These are phyloP conservation scores for Lachnellula hyalina DNA, from an alignment of 2,329 filamentous ascomycete species.

Conservation along the genomic window DNA sequence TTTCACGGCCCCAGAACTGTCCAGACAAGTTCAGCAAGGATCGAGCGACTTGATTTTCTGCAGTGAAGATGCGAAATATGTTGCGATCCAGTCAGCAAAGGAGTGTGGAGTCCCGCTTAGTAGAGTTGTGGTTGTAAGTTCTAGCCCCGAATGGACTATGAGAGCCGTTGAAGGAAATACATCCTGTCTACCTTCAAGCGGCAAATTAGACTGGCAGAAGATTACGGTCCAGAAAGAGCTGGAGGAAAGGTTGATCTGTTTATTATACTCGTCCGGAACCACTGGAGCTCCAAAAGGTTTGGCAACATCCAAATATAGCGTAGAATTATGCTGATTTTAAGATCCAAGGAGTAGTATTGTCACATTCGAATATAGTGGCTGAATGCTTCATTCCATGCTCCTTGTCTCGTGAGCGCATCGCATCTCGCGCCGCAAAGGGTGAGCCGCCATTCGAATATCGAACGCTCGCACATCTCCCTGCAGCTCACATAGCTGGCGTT, in stretches of 20 bases:
- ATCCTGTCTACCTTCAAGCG: constrained; percentile 31
- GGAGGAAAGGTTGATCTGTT: constrained; percentile 51
- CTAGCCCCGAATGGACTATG: constrained; percentile 31
- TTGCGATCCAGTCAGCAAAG: constrained; percentile 45
- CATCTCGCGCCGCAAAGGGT: constrained; percentile 6
- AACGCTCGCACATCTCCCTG: constrained; percentile 41
- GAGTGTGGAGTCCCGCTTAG: constrained; percentile 39
- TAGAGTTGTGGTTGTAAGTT: constrained; percentile 48
- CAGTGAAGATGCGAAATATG: constrained; percentile 43
- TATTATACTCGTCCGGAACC: constrained; percentile 77
- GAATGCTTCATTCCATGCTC: constrained; percentile 33
- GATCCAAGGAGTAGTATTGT: constrained; percentile 33
- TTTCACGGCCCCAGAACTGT: constrained; percentile 46
- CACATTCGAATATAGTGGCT: constrained; percentile 39
- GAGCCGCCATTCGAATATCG: constrained; percentile 32
- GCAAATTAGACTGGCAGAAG: constrained; percentile 45
- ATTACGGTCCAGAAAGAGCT: constrained; percentile 47
- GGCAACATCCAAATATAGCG: not conserved
- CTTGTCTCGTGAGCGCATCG: constrained; percentile 30
- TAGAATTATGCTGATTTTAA: not conserved
- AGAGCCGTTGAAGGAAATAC: constrained; percentile 30
- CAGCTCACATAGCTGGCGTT: constrained; percentile 43
- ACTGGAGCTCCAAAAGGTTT: constrained; percentile 82
- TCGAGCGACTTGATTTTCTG: constrained; percentile 39
- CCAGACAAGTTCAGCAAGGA: constrained; percentile 41